These are phyloP conservation scores for Bertia moriformis DNA, from an alignment of 2,329 filamentous ascomycete species.

Conservation along the genomic window DNA sequence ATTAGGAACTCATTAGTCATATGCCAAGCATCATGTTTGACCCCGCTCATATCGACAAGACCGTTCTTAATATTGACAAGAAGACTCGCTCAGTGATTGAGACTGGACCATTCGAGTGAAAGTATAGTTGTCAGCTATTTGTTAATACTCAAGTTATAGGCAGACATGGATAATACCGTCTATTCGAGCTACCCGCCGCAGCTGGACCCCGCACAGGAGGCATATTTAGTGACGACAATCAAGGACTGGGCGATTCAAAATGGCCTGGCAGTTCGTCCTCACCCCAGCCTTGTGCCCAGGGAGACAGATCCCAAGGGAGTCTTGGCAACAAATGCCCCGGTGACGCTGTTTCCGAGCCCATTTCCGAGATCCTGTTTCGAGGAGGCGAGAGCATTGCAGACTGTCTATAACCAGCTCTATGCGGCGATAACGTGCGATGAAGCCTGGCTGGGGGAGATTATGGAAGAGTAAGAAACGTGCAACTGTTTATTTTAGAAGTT, in stretches of 20 bases:
- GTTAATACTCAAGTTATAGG: too few species aligned
- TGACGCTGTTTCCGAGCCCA: constrained; percentile 58
- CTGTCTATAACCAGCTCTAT: constrained; percentile 57
- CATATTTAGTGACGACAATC: constrained; percentile 43
- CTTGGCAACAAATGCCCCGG: constrained; percentile 54
- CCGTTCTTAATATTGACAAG: too few species aligned
- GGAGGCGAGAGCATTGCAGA: constrained; percentile 47
- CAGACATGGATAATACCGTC: neutral
- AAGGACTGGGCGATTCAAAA: constrained; percentile 63
- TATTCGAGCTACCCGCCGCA: constrained; percentile 38
- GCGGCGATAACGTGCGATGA: constrained; percentile 54
- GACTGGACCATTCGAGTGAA: too few species aligned
- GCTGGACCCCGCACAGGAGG: constrained; percentile 39
- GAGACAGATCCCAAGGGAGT: constrained; percentile 42
- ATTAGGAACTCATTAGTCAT: too few species aligned
- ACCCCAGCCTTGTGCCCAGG: constrained; percentile 35
- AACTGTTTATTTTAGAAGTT: constrained; percentile 1
- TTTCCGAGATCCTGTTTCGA: constrained; percentile 54
- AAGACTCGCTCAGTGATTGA: too few species aligned
- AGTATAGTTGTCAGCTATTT: too few species aligned
- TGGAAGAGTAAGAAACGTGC: constrained; percentile 46
- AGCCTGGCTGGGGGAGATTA: constrained; percentile 46
- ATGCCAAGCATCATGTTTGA: too few species aligned
- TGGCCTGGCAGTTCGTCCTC: constrained; percentile 52
- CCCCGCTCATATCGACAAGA: too few species aligned